A percentile compares a stretch with the other conserved stretches of the same genome.
phyloP scores from a whole-genome alignment of 2,329 filamentous ascomycete species.

The Fonsecaea erecta region DNA sequence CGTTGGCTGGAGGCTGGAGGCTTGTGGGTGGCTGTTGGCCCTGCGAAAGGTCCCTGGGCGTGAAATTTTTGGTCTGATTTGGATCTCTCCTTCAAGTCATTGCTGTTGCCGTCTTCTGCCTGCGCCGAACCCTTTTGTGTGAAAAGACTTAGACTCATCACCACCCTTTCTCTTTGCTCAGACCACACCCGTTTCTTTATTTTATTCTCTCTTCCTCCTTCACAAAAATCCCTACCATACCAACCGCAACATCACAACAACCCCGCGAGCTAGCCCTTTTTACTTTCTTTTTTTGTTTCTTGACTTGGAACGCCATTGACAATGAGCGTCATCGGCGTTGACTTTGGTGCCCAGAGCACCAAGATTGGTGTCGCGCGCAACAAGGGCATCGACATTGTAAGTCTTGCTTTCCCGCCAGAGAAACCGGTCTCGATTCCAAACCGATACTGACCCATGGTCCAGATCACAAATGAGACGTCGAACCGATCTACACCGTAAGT shows the following conservation, averaged over 20 bases:
- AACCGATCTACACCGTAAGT: slow-evolving; percentile 97
- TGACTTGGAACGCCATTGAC: slow-evolving; percentile 14
- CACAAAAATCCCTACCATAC: slow-evolving; percentile 12
- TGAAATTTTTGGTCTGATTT: slow-evolving; percentile 16
- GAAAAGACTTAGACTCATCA: slow-evolving; percentile 7
- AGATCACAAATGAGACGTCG: slow-evolving; percentile 99
- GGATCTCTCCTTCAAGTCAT: not conserved
- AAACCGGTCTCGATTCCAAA: not conserved
- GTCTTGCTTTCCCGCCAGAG: slow-evolving; percentile 52
- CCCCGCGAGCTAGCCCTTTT: not conserved
- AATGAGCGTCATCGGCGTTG: slow-evolving; percentile 75
- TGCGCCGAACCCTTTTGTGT: slow-evolving; percentile 7
- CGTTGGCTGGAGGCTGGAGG: not conserved
- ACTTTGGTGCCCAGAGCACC: slow-evolving; percentile 96
- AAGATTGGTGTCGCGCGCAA: slow-evolving; percentile 97
- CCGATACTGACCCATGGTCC: slow-evolving; percentile 33
- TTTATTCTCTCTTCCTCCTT: not conserved
- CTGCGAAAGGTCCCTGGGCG: not conserved
- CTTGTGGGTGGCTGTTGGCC: not conserved
- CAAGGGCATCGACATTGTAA: slow-evolving; percentile 96
- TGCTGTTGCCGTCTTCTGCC: slow-evolving; percentile 7
- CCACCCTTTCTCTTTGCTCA: not conserved
- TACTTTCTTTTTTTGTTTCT: not conserved
- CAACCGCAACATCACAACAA: slow-evolving; percentile 11
- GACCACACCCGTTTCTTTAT: not conserved